Evolutionary conservation across 2,329 filamentous ascomycete species (phyloP), one percentile per base, ranked within the genome.

Genomic region (Ilyonectria mors-panacis): DNA sequence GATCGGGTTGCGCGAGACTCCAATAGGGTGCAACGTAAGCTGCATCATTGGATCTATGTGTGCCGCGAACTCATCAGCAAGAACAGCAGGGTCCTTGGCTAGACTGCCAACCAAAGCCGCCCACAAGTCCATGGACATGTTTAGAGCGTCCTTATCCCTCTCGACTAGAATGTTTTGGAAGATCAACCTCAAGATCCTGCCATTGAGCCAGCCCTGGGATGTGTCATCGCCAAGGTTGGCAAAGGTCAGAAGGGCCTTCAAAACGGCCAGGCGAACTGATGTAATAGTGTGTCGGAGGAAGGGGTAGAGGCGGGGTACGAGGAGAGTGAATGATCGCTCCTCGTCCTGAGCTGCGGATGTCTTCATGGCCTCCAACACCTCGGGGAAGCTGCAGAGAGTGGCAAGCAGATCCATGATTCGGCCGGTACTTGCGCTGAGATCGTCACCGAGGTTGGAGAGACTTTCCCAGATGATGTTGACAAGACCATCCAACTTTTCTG

Each of bases 401-500:
- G 97, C 96, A 19, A 99, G 87, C 45, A 99, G 88, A 79, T 99
- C 97, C 97, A 99, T 99, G 61, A 99, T 97, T 63, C 94, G 97
- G 54, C 96, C 96, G 10, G 97, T 99, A 79, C 96, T 98, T 4
- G 96, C 96, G 79, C 95, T 98, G 19, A 99, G 86, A 78, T 99
- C 96, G 78, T 99, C 96, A 71, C 95, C 95, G n/a, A 99, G 85
- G 78, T 97, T 97, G 4, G 95, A 97, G 26, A 99, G 85, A 83
- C 96, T 98, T 77, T 97, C 93, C 96, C 96, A 99, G 30, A 99
- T 95, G 66, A 98, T 97, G 77, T 93, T 92, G 80, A 98, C 97
- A 44, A 99, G 89, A 33, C 88, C 87, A 68, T 95, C 91, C 35
- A 99, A 86, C 48, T 94, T 91, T 37, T 86, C 86, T 17, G 94